Base-by-base conservation (phyloP, 2,329 filamentous ascomycete species). In the Nigrospora oryzae region DNA sequence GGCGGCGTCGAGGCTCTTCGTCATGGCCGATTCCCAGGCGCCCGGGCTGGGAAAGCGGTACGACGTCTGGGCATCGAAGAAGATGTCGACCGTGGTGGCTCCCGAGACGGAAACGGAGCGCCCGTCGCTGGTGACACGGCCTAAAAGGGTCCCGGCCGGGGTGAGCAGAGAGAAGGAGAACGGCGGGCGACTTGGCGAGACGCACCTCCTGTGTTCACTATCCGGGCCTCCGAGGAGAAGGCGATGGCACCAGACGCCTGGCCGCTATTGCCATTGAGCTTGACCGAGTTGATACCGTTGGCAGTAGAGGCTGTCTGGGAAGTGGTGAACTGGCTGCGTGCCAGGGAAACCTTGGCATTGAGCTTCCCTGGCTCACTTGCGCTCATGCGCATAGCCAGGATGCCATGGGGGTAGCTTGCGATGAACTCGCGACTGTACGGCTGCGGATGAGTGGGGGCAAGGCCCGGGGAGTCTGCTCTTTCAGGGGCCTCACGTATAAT, bases 371-470 rank as follows among this genome's bases (percentile, higher is more conserved):
- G 8, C 36, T 46, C n/a, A 48, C 48, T 31, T 37, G 52, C 47
- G 5, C 31, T 49, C 11, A 56, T 46, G 1, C 54, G 44, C 13
- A 68, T 52, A 1, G 62, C 66, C 13, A 74, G 50, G 3, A 67
- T 59, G 28, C 63, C 58, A 19, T 69, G 64, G 1, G 69, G 63
- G 45, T 65, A 62, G 47, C 66, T 71, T 19, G 67, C 66, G 35
- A 74, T 53, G 11, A 58, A 54, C 45, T 73, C 62, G 11, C 70
- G 61, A 31, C 60, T 57, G 38, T 56, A 49, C 2, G 38, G 16
- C 8, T 8, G 7, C 13, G 13, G 17, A 16, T 33, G 2, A 28
- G 12, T 11, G 8, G 11, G 13, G 5, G 7, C 6, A 17, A n/a
- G 2, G 2, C 15, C 4, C 30, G 3, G 8, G 15, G 11, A 14